Percentiles rank a stretch among this genome's conserved stretches.
phyloP scores from a whole-genome alignment of 495 filamentous ascomycete genomes.

The Annulohypoxylon nitens region DNA sequence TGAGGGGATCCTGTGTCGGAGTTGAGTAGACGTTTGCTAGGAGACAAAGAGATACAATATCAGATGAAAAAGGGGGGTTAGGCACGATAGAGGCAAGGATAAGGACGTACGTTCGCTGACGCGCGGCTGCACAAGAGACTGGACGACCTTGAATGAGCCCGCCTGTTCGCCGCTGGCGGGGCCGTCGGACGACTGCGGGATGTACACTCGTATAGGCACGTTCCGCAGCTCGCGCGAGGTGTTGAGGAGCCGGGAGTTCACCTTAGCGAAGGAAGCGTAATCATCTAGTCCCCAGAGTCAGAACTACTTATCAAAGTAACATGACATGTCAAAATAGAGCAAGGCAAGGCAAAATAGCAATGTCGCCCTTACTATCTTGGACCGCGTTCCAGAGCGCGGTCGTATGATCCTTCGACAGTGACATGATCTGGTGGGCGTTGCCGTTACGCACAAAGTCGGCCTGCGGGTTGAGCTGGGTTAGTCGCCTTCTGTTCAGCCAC shows the following conservation, averaged over 20 bases:
- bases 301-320: not conserved
- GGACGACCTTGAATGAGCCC: slow-evolving; percentile 75
- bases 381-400: slow-evolving; percentile 89
- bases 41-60: not conserved
- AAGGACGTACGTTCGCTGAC: slow-evolving; percentile 54
- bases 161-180: slow-evolving; percentile 53
- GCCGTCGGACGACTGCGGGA: slow-evolving; percentile 74
- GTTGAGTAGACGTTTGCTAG: not conserved
- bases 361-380: slow-evolving; percentile 72
- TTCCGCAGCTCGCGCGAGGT: slow-evolving; percentile 79
- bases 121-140: slow-evolving; percentile 70
- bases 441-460: slow-evolving; percentile 94
- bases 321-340: not conserved
- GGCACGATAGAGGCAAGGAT: not conserved
- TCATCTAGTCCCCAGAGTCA: slow-evolving; percentile 69
- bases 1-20: slow-evolving; percentile 62
- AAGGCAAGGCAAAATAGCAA: not conserved
- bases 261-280: slow-evolving; percentile 75
- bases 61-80: too few relatives aligned
- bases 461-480: slow-evolving; percentile 49
- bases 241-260: slow-evolving; percentile 84
- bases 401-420: slow-evolving; percentile 86
- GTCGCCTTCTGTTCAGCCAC: slow-evolving; percentile 9
- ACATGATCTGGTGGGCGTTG: slow-evolving; percentile 93
- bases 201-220: slow-evolving; percentile 88